Conservation (phyloP, 495 filamentous ascomycete genomes). For the Tuber melanosporum region DNA sequence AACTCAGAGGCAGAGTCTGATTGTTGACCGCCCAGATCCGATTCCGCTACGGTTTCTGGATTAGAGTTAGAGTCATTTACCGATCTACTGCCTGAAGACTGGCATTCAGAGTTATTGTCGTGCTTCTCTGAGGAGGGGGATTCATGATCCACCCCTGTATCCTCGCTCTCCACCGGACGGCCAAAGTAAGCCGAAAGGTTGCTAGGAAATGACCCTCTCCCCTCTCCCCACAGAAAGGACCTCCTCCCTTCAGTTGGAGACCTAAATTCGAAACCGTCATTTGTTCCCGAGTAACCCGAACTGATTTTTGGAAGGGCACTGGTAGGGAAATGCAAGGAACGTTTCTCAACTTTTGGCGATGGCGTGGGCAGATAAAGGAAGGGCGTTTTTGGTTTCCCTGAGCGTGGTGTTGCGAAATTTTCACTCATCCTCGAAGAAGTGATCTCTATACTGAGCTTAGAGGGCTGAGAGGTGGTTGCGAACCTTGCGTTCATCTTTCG, state of each 20-base stretch:
- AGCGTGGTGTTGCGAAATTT: slow-evolving; percentile 9
- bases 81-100: slow-evolving; percentile 30
- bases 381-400: slow-evolving; percentile 31
- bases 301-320: slow-evolving; percentile 17
- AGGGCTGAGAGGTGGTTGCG: slow-evolving; percentile 25
- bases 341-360: slow-evolving; percentile 34
- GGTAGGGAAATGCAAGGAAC: slow-evolving; percentile 25
- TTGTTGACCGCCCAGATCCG: neutral
- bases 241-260: slow-evolving; percentile 8
- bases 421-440: slow-evolving; percentile 21
- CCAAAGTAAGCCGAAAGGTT: slow-evolving; percentile 37
- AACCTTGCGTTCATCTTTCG: slow-evolving; percentile 10
- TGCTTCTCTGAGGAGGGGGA: slow-evolving; percentile 9
- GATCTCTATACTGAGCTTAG: slow-evolving; percentile 19
- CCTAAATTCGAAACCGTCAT: slow-evolving; percentile 8
- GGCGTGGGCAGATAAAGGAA: slow-evolving; percentile 40
- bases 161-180: slow-evolving; percentile 10
- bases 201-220: slow-evolving; percentile 15
- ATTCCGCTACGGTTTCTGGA: neutral
- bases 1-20: slow-evolving; percentile 29
- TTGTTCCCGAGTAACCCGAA: neutral
- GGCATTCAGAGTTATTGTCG: slow-evolving; percentile 23
- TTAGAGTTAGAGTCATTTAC: neutral
- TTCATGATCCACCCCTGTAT: neutral
- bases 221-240: slow-evolving; percentile 21